Conservation (phyloP, 352 stramenopile species). For the Phytopythium vexans region DNA sequence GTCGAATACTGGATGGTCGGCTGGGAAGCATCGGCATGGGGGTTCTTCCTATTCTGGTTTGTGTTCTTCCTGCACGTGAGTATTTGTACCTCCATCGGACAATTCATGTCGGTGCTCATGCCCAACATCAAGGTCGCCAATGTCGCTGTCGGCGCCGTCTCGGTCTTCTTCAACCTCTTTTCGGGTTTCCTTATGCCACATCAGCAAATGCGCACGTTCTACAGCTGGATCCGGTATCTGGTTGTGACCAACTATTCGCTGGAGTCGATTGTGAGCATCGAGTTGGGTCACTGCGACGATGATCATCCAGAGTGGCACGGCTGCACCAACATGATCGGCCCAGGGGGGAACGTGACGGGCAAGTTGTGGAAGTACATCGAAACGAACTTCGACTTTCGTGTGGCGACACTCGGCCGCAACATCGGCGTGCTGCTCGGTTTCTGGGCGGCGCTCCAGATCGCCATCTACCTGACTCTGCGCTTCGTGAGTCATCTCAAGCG, state of each 20-base stretch:
- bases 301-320: no score
- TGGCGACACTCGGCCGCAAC: no score
- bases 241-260: slow-evolving; percentile 60
- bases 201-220: slow-evolving; percentile 46
- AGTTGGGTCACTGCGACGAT: no score
- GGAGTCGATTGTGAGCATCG: slow-evolving; percentile 26
- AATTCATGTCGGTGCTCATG: slow-evolving; percentile 73
- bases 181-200: slow-evolving; percentile 50
- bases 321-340: slow-evolving; percentile 22
- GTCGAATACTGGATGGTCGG: slow-evolving; percentile 65
- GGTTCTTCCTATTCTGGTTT: slow-evolving; percentile 17
- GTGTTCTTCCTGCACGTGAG: slow-evolving; percentile 57
- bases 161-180: slow-evolving; percentile 70
- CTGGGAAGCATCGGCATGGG: slow-evolving; percentile 15
- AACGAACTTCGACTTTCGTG: slow-evolving; percentile 53
- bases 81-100: slow-evolving; percentile 56
- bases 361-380: slow-evolving; percentile 33
- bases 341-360: no score
- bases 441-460: slow-evolving; percentile 48
- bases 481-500: slow-evolving; percentile 70
- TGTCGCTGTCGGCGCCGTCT: slow-evolving; percentile 64
- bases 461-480: slow-evolving; percentile 61
- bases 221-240: slow-evolving; percentile 70
- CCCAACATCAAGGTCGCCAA: no score
- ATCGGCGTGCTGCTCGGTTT: slow-evolving; percentile 46